Evolutionary conservation across 2,329 filamentous ascomycete species (phyloP), one percentile per base, ranked within the genome.

Genomic region (Monascus ruber): DNA sequence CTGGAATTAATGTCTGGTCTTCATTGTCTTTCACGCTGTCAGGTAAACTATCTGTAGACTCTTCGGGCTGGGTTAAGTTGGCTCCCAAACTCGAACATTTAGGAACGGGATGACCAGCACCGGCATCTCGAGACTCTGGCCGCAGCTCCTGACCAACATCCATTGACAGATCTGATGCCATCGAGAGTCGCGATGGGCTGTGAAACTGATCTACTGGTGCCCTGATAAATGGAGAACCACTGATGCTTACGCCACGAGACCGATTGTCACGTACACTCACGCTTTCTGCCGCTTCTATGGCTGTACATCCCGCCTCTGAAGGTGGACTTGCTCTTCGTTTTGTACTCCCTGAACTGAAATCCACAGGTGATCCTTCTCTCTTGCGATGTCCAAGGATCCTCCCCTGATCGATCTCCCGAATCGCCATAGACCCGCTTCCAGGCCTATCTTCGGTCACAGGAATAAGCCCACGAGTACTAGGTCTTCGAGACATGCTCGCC

Each of bases 1-100:
- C 89, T 3, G 87, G 79, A 2, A 96, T 79, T 42, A 83, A 79
- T 4, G 66, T 67, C 36, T 62, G 52, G 26, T 53, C 39, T 52
- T 57, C 46, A 42, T 54, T 40, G 56, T 56, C 32, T 53, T 61
- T 42, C 45, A 28, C 29, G 11, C 47, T 42, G 27, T 42, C 40
- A 24, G 47, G 36, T 10, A 40, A 29, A 5, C 40, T 38, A 9
- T 49, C 44, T 26, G 40, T 36, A 9, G 48, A 36, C n/a, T 44
- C 33, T n/a, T 50, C 43, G 7, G 53, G 46, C 31, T 49, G 43
- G 36, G 51, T 48, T 24, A 57, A 40, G 34, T 49, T 52, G 2
- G 47, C 43, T 39, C 55, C 51, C 10, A 59, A 42, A 0, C 49
- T 50, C 0, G 58, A 60, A 1, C 50, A 52, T 38, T 56, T 60